Base-by-base conservation (phyloP, 2,329 filamentous ascomycete genomes). In the Colletotrichum paranaense region DNA sequence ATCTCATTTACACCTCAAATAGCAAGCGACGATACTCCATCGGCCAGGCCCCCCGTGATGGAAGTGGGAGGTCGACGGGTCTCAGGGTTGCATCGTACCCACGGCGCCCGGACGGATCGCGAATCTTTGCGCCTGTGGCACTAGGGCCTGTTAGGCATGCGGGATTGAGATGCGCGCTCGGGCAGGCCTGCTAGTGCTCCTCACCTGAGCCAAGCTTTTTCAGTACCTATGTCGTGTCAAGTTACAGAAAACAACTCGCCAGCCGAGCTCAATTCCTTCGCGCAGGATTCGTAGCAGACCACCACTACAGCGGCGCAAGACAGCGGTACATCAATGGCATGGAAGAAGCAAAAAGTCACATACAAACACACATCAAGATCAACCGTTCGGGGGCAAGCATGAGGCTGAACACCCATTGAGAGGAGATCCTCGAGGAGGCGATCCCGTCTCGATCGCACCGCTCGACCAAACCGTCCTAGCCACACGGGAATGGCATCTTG, bases 121-220 rank as follows among this genome's bases (percentile, higher is more conserved):
- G 71, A 71, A 73, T 73, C 71, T 73, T 73, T 71, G 56, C 71
- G 53, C 67, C 62, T 73, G 24, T 73, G 56, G 67, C 67, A 73
- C 67, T 65, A 73, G 49, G 60, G 67, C 67, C 60, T 71, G 56
- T 62, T 73, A 42, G 67, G 71, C 71, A 64, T 73, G 71, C 71
- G 60, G 67, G 71, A 73, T 73, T 73, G 67, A 73, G 71, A 70
- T 73, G 67, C 71, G 71, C 67, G 67, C 56, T 73, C 56, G 35
- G 65, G 60, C 65, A 64, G 32, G 57, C 60, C 60, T 60, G 71
- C 49, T 38, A 55, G 46, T 55, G 49, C 35, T 62, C 62, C 49
- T 59, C 57, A 57, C 55, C 67, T 70, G 60, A 65, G 60, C 66
- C 70, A 73, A 73, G 70, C 70, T 73, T 73, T 73, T 28, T 57